Percentiles rank a stretch among this genome's conserved stretches.
phyloP scores from a whole-genome alignment of 2,329 filamentous ascomycete genomes.

The Paraconiothyrium brasiliense region DNA sequence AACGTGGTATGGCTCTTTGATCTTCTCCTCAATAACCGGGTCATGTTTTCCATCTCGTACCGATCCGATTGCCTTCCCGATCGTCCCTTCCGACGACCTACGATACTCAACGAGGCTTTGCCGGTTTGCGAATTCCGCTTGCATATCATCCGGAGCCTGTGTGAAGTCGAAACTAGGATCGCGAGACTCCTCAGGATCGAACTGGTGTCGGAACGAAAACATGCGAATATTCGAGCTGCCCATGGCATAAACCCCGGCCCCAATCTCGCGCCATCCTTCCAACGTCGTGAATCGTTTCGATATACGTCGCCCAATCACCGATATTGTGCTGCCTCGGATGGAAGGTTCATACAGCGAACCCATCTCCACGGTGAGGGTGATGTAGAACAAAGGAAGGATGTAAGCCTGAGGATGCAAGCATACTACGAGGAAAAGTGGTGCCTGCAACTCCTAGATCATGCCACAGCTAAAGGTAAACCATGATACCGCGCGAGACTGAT shows the following conservation, averaged over 20 bases:
- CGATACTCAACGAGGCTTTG: slow-evolving; percentile 12
- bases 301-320: slow-evolving; percentile 10
- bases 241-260: slow-evolving; percentile 27
- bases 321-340: slow-evolving; percentile 18
- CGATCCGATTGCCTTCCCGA: slow-evolving; percentile 19
- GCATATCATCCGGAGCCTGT: not conserved
- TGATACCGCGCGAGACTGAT: not conserved
- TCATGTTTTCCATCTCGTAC: not conserved
- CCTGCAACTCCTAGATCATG: slow-evolving; percentile 6
- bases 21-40: not conserved
- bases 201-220: slow-evolving; percentile 24
- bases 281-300: slow-evolving; percentile 30
- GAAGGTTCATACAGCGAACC: slow-evolving; percentile 25
- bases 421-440: not conserved
- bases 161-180: slow-evolving; percentile 14
- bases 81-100: slow-evolving; percentile 18
- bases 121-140: not conserved
- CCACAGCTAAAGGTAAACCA: slow-evolving; percentile 5
- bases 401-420: slow-evolving; percentile 10
- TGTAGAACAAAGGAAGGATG: slow-evolving; percentile 8
- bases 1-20: slow-evolving; percentile 22
- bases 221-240: slow-evolving; percentile 27
- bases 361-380: slow-evolving; percentile 12
- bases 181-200: slow-evolving; percentile 26
- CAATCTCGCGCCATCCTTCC: slow-evolving; percentile 32